Base-by-base conservation (phyloP, 225 moss, liverwort and hornwort genomes). In the Asterella californica region DNA sequence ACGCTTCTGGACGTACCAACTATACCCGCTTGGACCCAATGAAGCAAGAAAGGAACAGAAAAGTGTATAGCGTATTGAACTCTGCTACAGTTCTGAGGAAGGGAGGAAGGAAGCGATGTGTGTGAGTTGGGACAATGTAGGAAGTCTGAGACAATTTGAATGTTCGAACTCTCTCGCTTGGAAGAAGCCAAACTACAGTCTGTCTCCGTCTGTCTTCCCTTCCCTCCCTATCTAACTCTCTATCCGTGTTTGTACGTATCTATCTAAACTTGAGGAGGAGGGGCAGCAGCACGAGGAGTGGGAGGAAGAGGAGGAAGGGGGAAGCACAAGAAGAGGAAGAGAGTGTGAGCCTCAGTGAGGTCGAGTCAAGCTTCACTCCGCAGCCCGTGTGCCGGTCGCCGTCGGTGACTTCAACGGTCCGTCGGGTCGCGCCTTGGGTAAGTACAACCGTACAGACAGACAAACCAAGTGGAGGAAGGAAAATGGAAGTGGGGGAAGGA, bases 401-500 rank as follows among this genome's bases (percentile, higher is more conserved):
- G 67, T 34, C 67, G 67, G 67, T 67, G 34, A 33, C 33, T 36
- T 17, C 33, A 21, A 36, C 67, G 33, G 33, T 0, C 67, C 67
- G 67, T 67, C 67, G 67, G 2, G 67, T 67, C 67, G 67, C 33
- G 67, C 67, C 67, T 33, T 67, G 34, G 67, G 67, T 67, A 67
- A 61, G 67, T 67, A 67, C 33, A 36, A 18, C 67, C 33, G 67
- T 30, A 32, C 65, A 65, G 65, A 65, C 59, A 59, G 24, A 59
- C 24, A 21, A 59, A 59, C 7, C 19, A 59, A 59, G 22, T 24
- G 61, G 29, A 15, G 17, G 25, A 9, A n/a, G 25, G 24, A 4
- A n/a, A n/a, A n/a, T n/a, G n/a, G n/a, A n/a, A n/a, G n/a, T n/a
- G 8, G 25, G 15, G 12, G 36, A 33, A 36, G 1, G 27, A 67